A percentile compares a stretch with the other conserved stretches of the same genome.
Conservation (phyloP, 2,329 filamentous ascomycete species). For the Geoglossum cookeanum region DNA sequence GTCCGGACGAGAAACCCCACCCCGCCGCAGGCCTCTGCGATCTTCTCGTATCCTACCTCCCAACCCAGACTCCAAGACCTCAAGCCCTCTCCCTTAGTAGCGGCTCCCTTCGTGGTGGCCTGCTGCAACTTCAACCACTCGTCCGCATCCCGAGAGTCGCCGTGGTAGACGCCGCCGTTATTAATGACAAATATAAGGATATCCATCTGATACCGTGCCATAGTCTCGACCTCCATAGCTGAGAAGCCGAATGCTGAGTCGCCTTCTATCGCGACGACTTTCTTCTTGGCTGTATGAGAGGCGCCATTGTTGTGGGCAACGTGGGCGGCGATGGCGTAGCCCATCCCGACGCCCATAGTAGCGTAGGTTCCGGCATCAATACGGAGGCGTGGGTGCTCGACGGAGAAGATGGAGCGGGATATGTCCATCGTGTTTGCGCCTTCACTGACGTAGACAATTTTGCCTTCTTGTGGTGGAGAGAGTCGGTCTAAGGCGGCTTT, state of each 20-base stretch:
- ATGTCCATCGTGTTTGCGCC: conserved; percentile 44
- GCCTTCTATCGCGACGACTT: conserved; percentile 36
- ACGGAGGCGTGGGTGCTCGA: conserved; percentile 33
- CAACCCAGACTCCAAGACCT: conserved; percentile 32
- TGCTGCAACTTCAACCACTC: conserved; percentile 22
- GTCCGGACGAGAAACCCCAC: conserved; percentile 32
- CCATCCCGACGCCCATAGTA: conserved; percentile 39
- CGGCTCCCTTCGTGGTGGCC: conserved; percentile 20
- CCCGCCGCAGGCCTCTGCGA: conserved; percentile 35
- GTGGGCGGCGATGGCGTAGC: conserved; percentile 36
- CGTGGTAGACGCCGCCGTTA: conserved; percentile 27
- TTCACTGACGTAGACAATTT: conserved; percentile 36
- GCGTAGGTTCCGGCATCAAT: conserved; percentile 39
- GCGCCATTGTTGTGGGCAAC: conserved; percentile 31
- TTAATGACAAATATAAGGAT: conserved; percentile 36
- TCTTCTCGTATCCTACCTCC: conserved; percentile 34
- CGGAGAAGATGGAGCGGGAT: conserved; percentile 32
- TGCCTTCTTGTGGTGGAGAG: conserved; percentile 25
- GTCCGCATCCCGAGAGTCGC: conserved; percentile 16
- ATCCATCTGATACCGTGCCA: conserved; percentile 34
- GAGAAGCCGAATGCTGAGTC: conserved; percentile 38
- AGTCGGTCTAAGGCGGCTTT: conserved; percentile 28
- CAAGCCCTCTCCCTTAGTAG: conserved; percentile 19
- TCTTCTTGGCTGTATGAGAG: conserved; percentile 20
- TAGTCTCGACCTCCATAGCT: conserved; percentile 35